A percentile compares a stretch with the other conserved stretches of the same genome.
These are phyloP conservation scores for Lepidium didymum DNA, from an alignment of 345 rosid species.

Conservation along the genomic window DNA sequence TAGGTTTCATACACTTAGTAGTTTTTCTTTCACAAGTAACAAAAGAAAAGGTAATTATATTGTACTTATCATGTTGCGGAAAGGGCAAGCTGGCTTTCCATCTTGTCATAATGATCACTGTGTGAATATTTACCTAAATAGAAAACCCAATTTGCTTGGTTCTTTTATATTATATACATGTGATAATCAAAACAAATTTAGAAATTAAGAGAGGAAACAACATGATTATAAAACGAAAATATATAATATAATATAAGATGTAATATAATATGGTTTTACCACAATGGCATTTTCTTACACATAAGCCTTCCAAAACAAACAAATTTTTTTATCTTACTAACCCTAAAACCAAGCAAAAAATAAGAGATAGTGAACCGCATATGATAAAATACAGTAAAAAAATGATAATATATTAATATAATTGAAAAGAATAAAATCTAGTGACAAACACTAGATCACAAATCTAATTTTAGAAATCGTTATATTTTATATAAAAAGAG, in stretches of 20 bases:
- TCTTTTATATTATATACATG: background rate
- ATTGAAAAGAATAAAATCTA: slow-evolving; percentile 10
- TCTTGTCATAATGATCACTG: slow-evolving; percentile 5
- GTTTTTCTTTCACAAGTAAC: background rate
- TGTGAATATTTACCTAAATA: slow-evolving; percentile 7
- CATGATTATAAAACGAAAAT: background rate
- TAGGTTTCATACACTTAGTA: slow-evolving; percentile 3
- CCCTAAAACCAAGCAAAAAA: background rate
- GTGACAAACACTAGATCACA: slow-evolving; percentile 5
- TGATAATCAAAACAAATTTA: background rate
- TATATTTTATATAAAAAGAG: too few relatives aligned
- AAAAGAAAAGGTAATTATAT: background rate
- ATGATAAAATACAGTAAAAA: background rate
- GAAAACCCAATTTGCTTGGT: slow-evolving; percentile 7
- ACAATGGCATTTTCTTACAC: background rate
- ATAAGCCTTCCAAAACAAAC: background rate
- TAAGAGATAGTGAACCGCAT: background rate
- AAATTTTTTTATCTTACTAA: background rate
- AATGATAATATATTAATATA: background rate
- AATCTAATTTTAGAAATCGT: background rate
- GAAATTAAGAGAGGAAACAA: background rate
- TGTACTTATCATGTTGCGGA: slow-evolving; percentile 1
- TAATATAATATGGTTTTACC: background rate
- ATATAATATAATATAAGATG: background rate
- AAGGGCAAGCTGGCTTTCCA: slow-evolving; percentile 19